These are phyloP conservation scores for Sphaerulina vaccinii DNA, from an alignment of 2,329 filamentous ascomycete genomes.

Conservation along the genomic window DNA sequence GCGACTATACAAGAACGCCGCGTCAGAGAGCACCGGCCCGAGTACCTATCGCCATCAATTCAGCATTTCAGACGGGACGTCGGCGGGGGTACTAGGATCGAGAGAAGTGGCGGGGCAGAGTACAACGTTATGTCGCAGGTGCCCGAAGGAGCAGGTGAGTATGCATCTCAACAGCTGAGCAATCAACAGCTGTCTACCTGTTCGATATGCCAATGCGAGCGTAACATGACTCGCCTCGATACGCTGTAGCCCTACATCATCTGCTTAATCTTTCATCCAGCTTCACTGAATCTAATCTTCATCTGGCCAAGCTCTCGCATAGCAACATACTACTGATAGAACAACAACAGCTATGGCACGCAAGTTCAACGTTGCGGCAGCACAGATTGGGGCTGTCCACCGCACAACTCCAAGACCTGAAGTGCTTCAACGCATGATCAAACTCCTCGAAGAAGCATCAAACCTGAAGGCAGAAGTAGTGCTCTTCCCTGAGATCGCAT, in stretches of 20 bases:
- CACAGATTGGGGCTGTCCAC: slow-evolving; percentile 53
- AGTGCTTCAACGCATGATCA: slow-evolving; percentile 50
- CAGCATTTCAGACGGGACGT: background rate
- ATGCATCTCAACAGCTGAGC: background rate
- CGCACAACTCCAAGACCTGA: slow-evolving; percentile 41
- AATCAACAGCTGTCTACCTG: background rate
- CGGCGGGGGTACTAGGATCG: background rate
- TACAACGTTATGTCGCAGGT: slow-evolving; percentile 1
- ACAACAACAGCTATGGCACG: slow-evolving; percentile 35
- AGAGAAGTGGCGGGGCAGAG: slow-evolving; percentile 1
- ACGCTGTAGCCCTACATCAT: background rate
- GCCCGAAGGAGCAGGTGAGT: background rate
- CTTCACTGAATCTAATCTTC: background rate
- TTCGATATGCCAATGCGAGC: background rate
- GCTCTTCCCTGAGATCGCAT: slow-evolving; percentile 54
- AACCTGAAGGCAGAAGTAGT: slow-evolving; percentile 48
- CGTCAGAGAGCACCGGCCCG: background rate
- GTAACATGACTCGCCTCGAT: background rate
- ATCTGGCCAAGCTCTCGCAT: background rate
- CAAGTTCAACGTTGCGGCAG: slow-evolving; percentile 49
- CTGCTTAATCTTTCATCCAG: background rate
- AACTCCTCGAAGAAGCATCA: slow-evolving; percentile 48
- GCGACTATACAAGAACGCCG: background rate
- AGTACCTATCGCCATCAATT: background rate
- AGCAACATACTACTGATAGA: no score